Percentiles rank a stretch among this genome's conserved stretches.
phyloP scores from a whole-genome alignment of 2,329 filamentous ascomycete genomes.

The Aspergillus sp. region DNA sequence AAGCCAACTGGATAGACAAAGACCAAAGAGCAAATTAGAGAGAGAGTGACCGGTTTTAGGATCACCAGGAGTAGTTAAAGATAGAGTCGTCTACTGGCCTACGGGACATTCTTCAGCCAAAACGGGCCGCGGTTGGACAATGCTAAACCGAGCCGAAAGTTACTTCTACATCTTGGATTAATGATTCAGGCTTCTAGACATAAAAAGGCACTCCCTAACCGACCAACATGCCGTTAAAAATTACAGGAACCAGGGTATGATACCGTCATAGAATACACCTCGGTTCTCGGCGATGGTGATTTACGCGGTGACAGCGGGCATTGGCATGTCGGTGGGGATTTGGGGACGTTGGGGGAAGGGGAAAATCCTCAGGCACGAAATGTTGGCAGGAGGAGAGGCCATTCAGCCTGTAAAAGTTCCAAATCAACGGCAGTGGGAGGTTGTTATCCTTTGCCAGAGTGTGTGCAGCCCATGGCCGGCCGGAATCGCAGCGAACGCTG shows the following conservation, averaged over 20 bases:
- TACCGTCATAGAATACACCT: constrained; percentile 20
- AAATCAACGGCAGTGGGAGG: no score
- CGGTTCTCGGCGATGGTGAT: constrained; percentile 7
- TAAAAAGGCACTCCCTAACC: no score
- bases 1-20: background rate
- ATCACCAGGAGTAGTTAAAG: background rate
- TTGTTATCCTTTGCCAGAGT: no score
- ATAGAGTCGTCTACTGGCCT: background rate
- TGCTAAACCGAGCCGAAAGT: constrained; percentile 7
- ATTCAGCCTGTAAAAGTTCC: no score
- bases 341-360: no score
- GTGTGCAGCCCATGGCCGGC: no score
- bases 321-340: background rate
- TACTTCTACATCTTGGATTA: background rate
- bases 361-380: no score
- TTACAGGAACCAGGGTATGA: constrained; percentile 14
- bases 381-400: no score
- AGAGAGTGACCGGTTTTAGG: no score
- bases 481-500: no score
- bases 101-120: background rate
- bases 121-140: background rate
- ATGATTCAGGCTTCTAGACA: background rate
- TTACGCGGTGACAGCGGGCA: background rate
- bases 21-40: no score
- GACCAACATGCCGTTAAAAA: constrained; percentile 15